A percentile compares a stretch with the other conserved stretches of the same genome.
phyloP scores from a whole-genome alignment of 2,329 filamentous ascomycete species.

The Botrytis hyacinthi region DNA sequence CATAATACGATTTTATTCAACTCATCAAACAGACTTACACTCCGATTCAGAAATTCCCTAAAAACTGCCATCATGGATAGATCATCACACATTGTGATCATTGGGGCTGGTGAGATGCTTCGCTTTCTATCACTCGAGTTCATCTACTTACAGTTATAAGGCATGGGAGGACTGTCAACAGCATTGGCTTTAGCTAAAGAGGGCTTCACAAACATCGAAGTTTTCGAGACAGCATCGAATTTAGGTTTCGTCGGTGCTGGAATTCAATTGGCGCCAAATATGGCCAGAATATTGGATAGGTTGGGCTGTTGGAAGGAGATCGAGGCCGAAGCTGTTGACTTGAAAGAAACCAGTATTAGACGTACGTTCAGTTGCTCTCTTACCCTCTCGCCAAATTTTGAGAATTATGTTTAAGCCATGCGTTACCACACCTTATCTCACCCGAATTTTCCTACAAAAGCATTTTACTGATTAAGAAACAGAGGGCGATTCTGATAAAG shows the following conservation, averaged over 20 bases:
- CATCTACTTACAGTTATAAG: conserved; percentile 41
- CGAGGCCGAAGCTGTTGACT: conserved; percentile 66
- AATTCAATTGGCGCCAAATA: conserved; percentile 81
- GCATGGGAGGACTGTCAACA: conserved; percentile 74
- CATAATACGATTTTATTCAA: neutral
- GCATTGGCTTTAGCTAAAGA: conserved; percentile 73
- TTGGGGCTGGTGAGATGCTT: conserved; percentile 47
- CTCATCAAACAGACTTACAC: neutral
- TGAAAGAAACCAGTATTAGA: conserved; percentile 70
- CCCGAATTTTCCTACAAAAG: neutral
- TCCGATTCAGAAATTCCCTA: neutral
- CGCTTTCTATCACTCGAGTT: neutral
- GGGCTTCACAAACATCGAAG: conserved; percentile 70
- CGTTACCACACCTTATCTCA: neutral
- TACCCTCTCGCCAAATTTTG: no score
- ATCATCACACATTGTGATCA: conserved; percentile 42
- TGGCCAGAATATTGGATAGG: conserved; percentile 71
- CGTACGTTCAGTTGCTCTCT: conserved; percentile 43
- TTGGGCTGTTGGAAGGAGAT: conserved; percentile 73
- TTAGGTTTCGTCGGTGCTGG: conserved; percentile 82
- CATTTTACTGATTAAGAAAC: conserved; percentile 2
- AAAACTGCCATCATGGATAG: neutral
- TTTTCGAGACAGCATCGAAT: conserved; percentile 71
- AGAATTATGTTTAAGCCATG: neutral
- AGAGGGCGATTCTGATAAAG: conserved; percentile 66